Evolutionary conservation across 2,329 filamentous ascomycete species (phyloP).

Genomic region (Metarhizium guizhouense): DNA sequence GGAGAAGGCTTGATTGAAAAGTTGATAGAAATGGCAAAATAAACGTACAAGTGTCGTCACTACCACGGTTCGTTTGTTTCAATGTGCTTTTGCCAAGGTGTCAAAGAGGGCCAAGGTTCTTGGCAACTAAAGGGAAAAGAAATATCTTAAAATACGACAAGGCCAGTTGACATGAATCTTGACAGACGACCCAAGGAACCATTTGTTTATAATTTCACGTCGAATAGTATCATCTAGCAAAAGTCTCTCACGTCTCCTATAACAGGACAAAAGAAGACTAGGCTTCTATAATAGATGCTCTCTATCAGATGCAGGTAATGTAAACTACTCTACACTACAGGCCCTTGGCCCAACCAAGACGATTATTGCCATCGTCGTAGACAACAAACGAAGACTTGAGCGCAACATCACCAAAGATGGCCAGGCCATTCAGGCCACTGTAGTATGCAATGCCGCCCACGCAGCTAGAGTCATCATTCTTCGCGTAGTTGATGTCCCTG

Average conservation of each 20-base stretch:
- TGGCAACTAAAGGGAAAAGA: neutral
- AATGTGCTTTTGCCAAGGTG: neutral
- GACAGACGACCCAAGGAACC: too few species aligned
- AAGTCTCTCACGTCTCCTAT: too few species aligned
- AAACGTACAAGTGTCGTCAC: neutral
- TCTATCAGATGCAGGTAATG: too few species aligned
- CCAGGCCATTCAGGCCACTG: slow-evolving; percentile 36
- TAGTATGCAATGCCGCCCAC: slow-evolving; percentile 52
- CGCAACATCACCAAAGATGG: slow-evolving; percentile 55
- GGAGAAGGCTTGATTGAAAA: neutral
- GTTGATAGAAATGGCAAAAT: neutral
- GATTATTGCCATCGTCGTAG: slow-evolving; percentile 45
- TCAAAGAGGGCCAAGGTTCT: neutral
- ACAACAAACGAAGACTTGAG: slow-evolving; percentile 51
- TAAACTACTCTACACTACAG: neutral
- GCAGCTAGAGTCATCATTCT: slow-evolving; percentile 37
- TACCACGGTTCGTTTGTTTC: neutral
- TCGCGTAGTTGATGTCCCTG: slow-evolving; percentile 35
- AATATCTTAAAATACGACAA: too few species aligned
- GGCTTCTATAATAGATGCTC: too few species aligned
- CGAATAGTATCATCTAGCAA: too few species aligned
- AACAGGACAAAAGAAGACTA: too few species aligned
- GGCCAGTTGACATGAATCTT: too few species aligned
- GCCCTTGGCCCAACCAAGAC: slow-evolving; percentile 26
- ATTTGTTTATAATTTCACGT: too few species aligned